These are phyloP conservation scores for Limonium bicolor DNA, from an alignment of 148 eudicot genomes.

Conservation along the genomic window DNA sequence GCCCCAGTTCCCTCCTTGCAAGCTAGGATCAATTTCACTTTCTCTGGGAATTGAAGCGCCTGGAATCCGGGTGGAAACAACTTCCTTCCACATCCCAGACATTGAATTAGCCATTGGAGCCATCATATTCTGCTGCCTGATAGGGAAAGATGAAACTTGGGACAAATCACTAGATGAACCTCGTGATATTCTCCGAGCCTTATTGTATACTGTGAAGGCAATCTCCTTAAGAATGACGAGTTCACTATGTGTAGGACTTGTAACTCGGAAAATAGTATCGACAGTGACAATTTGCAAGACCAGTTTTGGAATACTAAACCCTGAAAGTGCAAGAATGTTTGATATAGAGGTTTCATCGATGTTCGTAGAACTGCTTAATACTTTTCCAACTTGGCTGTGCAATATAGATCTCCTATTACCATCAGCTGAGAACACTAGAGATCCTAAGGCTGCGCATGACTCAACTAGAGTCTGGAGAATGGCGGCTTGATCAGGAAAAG, in stretches of 20 bases:
- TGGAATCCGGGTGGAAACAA: conserved; percentile 52
- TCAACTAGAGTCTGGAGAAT: conserved; percentile 77
- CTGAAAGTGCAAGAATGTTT: conserved; percentile 70
- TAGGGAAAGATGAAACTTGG: conserved; percentile 36
- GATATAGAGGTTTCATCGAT: conserved; percentile 80
- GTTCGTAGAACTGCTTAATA: conserved; percentile 69
- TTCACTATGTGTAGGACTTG: conserved; percentile 67
- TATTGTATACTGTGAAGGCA: conserved; percentile 93
- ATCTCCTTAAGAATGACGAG: conserved; percentile 75
- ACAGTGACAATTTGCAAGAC: conserved; percentile 80
- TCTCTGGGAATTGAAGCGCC: conserved; percentile 54
- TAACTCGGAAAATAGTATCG: conserved; percentile 85
- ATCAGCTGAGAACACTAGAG: conserved; percentile 52
- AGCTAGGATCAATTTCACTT: conserved; percentile 57
- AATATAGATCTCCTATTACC: conserved; percentile 64
- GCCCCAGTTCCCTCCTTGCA: conserved; percentile 72
- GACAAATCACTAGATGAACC: conserved; percentile 37
- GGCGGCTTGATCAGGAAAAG: conserved; percentile 90
- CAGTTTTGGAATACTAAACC: conserved; percentile 81
- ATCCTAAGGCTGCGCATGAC: conserved; percentile 67
- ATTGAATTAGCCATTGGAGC: conserved; percentile 60
- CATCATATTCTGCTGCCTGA: conserved; percentile 46
- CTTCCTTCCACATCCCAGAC: conserved; percentile 90
- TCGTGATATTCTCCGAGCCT: conserved; percentile 77
- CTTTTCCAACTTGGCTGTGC: conserved; percentile 76